Evolutionary conservation across 106 monocot genomes (phyloP), one percentile per base, ranked within the genome.

Genomic region (Vanilla planifolia): DNA sequence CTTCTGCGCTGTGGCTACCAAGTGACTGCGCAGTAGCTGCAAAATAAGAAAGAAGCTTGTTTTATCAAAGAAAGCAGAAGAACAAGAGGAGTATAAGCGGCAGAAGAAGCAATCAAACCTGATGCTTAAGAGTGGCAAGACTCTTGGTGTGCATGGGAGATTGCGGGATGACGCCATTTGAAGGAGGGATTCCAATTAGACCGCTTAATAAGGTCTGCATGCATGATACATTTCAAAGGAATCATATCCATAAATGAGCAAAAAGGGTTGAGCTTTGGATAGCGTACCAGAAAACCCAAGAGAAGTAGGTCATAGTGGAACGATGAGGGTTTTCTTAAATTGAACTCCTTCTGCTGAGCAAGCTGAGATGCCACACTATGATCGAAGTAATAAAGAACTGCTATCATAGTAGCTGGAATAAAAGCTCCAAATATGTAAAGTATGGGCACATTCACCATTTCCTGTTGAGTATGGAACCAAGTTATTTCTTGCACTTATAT

Each of bases 111-210:
- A n/a, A n/a, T 70, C 63, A 40, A 13, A 85, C 85, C 71, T 85
- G 80, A 65, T 85, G 85, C 37, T 85, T 85, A 22, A 85, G 74
- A 48, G 85, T 85, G 62, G 85, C 85, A 60, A 85, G 43, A 34
- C 85, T 81, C 53, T 85, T 81, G 32, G 85, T 85, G 24, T 85
- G 85, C 85, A 85, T 85, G 37, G 85, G 85, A 53, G 85, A 85
- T 55, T 85, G 80, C 26, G 85, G 85, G 24, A 85, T 85, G 32
- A 85, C 85, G 62, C 85, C 85, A 71, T 85, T 85, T 39, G 85
- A 48, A 22, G 85, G 85, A 27, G 85, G 85, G 13, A 85, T 74
- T 21, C 85, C 85, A 56, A 85, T 50, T 26, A 85, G 85, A 4
- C 85, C 85, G 51, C 85, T 77, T 33, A 85, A 46, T 44, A 85